Evolutionary conservation across 2,329 filamentous ascomycete species (phyloP), one percentile per base, ranked within the genome.

Genomic region (Neofusicoccum laricinum): DNA sequence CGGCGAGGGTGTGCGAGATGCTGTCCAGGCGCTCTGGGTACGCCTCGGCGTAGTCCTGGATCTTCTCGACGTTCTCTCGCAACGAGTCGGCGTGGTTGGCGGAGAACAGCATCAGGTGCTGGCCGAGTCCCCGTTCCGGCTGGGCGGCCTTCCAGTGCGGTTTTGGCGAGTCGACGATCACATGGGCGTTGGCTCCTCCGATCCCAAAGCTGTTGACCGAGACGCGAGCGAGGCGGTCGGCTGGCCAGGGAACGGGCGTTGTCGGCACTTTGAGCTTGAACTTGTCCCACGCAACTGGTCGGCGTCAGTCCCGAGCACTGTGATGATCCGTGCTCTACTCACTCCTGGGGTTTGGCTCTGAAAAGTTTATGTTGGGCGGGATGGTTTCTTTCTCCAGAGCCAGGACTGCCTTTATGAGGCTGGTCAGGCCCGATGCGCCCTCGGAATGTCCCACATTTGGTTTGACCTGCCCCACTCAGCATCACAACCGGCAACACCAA

Each of bases 341-440:
- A 45, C 67, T 64, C 15, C 58, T 40, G 6, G 65, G 65, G 48
- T 68, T 68, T 19, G 62, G 51, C 17, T 38, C 46, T 3, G 21
- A 17, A 25, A 61, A 66, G 58, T 80, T 76, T 45, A 79, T 76
- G 17, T 75, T 79, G 0, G 78, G 78, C 1, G 67, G 79, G 11
- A 81, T 81, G 2, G 66, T 72, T 0, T 68, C 68, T 5, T 77
- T 70, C 64, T 83, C 80, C 0, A 82, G 64, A 0, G 76, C 74
- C 12, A 83, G 55, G 1, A 79, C 69, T 14, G 71, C 71, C 63
- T 85, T 85, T 17, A 85, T 75, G 1, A 84, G 21, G 0, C 73
- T 73, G 0, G 74, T 73, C 0, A 84, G 57, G 0, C 81, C 82
- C 1, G 77, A 76, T 0, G 81, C 79, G 0, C 74, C 77, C 67